Evolutionary conservation across 345 rosid species (phyloP).

Genomic region (Eucalyptus shirleyi): DNA sequence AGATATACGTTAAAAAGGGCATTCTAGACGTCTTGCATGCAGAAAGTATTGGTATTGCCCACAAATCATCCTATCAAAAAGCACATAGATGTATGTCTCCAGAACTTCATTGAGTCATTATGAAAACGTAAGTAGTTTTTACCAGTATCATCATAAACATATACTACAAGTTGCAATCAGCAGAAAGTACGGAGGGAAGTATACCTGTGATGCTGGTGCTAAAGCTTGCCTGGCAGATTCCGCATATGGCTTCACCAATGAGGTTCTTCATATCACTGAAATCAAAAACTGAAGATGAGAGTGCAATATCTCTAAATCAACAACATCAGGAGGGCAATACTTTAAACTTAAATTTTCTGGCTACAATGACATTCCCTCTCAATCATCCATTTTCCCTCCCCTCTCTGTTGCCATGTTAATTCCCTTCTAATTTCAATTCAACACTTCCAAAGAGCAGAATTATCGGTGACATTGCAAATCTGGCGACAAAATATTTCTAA

Average conservation of each 20-base stretch:
- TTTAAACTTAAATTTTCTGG: neutral
- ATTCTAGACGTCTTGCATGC: neutral
- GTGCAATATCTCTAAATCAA: neutral
- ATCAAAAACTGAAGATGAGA: neutral
- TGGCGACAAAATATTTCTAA: neutral
- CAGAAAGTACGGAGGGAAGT: neutral
- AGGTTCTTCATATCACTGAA: constrained; percentile 84
- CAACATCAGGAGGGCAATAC: neutral
- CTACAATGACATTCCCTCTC: neutral
- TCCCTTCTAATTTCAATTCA: neutral
- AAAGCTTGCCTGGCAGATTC: constrained; percentile 81
- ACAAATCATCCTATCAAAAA: neutral
- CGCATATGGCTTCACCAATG: constrained; percentile 69
- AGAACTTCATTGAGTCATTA: neutral
- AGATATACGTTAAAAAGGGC: neutral
- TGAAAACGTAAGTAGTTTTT: neutral
- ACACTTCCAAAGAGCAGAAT: neutral
- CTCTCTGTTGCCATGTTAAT: neutral
- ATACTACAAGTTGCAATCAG: neutral
- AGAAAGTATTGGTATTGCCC: neutral
- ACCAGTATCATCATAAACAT: neutral
- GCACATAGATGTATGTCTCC: neutral
- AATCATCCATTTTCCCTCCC: neutral
- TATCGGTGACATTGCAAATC: neutral
- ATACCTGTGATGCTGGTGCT: constrained; percentile 85